These are phyloP conservation scores for Trametes villosa DNA, from an alignment of 768 basidiomycete species.

Conservation along the genomic window DNA sequence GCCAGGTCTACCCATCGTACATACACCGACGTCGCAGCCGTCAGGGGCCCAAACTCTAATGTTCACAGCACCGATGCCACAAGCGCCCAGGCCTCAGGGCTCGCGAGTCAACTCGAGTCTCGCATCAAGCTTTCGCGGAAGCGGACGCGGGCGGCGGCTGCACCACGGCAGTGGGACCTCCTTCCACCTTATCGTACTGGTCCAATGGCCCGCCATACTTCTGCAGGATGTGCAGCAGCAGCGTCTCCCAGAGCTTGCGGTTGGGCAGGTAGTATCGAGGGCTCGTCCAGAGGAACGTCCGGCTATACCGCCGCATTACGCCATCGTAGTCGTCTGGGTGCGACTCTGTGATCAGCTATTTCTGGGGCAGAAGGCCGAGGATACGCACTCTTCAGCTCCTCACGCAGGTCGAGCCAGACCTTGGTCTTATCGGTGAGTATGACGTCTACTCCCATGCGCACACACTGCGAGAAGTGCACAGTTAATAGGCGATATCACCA, in stretches of 20 bases:
- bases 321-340: slow-evolving; percentile 63
- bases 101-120: background rate
- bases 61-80: background rate
- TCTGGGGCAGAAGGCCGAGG: background rate
- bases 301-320: slow-evolving; percentile 58
- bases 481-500: background rate
- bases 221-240: background rate
- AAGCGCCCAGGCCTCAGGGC: background rate
- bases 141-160: slow-evolving; percentile 1
- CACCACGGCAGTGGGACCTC: background rate
- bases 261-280: slow-evolving; percentile 58
- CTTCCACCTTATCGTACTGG: background rate
- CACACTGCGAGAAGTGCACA: slow-evolving; percentile 44
- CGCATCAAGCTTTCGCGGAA: slow-evolving; percentile 11
- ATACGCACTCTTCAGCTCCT: slow-evolving; percentile 55
- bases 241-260: slow-evolving; percentile 11
- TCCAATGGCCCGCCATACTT: slow-evolving; percentile 18
- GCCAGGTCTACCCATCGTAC: background rate
- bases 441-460: slow-evolving; percentile 76
- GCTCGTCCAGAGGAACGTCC: slow-evolving; percentile 74
- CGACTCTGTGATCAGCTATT: background rate
- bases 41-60: background rate
- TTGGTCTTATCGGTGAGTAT: slow-evolving; percentile 79
- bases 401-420: slow-evolving; percentile 68
- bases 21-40: background rate